Evolutionary conservation across 495 filamentous ascomycete species (phyloP), one percentile per base, ranked within the genome.

Genomic region (Tuber melanosporum): DNA sequence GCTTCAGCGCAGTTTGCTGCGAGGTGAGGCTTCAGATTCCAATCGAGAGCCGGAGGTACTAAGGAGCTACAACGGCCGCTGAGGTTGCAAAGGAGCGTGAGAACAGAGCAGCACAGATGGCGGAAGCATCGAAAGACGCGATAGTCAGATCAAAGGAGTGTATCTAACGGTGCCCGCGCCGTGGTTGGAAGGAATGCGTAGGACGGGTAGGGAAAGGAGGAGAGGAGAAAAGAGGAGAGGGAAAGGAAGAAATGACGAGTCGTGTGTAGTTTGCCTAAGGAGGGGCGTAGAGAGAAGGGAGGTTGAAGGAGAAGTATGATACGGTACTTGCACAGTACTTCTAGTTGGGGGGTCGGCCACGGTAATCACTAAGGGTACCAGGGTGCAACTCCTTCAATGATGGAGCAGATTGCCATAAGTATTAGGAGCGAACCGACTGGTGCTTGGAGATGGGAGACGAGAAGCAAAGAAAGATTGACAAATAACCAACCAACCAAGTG

Each of bases 101-200:
- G 71, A 78, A 78, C 62, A 76, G 77, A 77, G 74, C 45, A 45
- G 74, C n/a, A 74, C 39, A 41, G 72, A 42, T 73, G n/a, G 45
- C 76, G 70, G 77, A 70, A 72, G 76, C 77, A 79, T 79, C 69
- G 77, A 77, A 69, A 72, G 66, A 41, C 75, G 69, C 44, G 76
- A 62, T 66, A 46, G 26, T 66, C 71, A 71, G 74, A 41, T 70
- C 47, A 45, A 75, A 79, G 72, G 70, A 73, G 76, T 19, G 71
- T 49, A 62, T 78, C 71, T 74, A 79, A 79, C 76, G 77, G 77
- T 79, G 77, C 77, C 77, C 66, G 77, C 77, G 77, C 77, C 77
- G 76, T 76, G 75, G 70, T 78, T 70, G 77, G 71, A 73, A 74
- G 71, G 70, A 79, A 71, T 66, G 57, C 75, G 71, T 77, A 78